These are phyloP conservation scores for Aphanomyces stellatus DNA, from an alignment of 352 stramenopile species.

Conservation along the genomic window DNA sequence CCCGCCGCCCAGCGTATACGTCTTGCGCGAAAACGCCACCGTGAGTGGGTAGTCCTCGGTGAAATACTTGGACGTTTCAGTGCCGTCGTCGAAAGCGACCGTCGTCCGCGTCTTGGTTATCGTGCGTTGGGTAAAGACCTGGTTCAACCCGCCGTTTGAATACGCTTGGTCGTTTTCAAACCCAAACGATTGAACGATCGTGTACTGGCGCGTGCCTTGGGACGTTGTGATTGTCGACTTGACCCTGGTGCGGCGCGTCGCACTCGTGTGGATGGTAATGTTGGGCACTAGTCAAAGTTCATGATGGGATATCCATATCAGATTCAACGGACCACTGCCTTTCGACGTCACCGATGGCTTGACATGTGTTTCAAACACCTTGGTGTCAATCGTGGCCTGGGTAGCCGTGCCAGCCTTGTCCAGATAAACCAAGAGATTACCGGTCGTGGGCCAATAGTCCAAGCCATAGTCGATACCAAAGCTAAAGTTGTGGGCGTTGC, in stretches of 20 bases:
- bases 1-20: conserved; percentile 6
- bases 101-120: conserved; percentile 29
- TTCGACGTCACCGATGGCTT: conserved; percentile 20
- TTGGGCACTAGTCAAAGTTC: too few species aligned
- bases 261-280: conserved; percentile 40
- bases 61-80: neutral
- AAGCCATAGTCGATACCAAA: conserved; percentile 54
- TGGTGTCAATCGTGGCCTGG: conserved; percentile 28
- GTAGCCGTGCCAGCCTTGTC: conserved; percentile 36
- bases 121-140: conserved; percentile 36
- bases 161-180: conserved; percentile 49
- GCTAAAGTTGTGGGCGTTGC: conserved; percentile 38
- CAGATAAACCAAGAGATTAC: conserved; percentile 49
- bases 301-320: too few species aligned
- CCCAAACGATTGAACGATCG: conserved; percentile 33
- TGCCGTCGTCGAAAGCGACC: conserved; percentile 10
- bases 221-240: conserved; percentile 50
- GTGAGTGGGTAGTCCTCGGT: conserved; percentile 43
- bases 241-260: conserved; percentile 31
- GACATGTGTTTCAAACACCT: conserved; percentile 27
- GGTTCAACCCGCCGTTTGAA: conserved; percentile 32
- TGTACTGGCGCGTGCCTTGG: conserved; percentile 43
- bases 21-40: conserved; percentile 37
- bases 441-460: conserved; percentile 63
- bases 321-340: too few species aligned